Base-by-base conservation (phyloP, 2,329 filamentous ascomycete species). In the Aspergillus tubingensis region DNA sequence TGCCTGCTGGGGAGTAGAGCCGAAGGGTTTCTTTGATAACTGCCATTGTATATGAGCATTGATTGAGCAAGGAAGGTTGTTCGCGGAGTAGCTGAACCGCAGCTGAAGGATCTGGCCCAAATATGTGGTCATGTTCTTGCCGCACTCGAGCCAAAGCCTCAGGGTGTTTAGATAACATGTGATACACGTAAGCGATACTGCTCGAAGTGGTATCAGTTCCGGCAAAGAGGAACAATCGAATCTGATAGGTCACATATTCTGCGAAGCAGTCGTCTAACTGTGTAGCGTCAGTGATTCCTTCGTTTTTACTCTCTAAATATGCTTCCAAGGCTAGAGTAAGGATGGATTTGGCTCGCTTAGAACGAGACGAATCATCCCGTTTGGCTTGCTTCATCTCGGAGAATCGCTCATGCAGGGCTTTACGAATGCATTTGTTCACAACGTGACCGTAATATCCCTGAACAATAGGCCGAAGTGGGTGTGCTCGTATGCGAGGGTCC, bases 11-110 rank as follows among this genome's bases (percentile, higher is more conserved):
- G 0, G 83, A 81, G 64, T 78, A 83, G n/a, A 86, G 68, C 3
- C 84, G 79, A 2, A 86, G 75, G 0, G 79, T 77, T 70, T 87
- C 85, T 60, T 83, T 83, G 60, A 85, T 79, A 2, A 85, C 79
- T 19, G 83, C 83, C 3, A 74, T 74, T 1, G 83, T 85, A 68
- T 83, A 85, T 0, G 79, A 75, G 17, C 86, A 75, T 23, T 79
- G 74, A 67, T 82, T 85, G 32, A 86, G 72, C 2, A 83, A 74
- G 3, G 76, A 68, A 1, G 82, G 78, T 13, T 81, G 72, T 0
- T 73, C 63, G 23, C 72, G 69, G n/a, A 86, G 72, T 21, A 75
- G 69, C 2, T 70, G 65, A 10, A 74, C 76, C 0, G 76, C 75
- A 1, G 67, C 67, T 4, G 74, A 65, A 3, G 74, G 67, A 39